Base-by-base conservation (phyloP, 495 filamentous ascomycete genomes). In the Penicillium turbatum region DNA sequence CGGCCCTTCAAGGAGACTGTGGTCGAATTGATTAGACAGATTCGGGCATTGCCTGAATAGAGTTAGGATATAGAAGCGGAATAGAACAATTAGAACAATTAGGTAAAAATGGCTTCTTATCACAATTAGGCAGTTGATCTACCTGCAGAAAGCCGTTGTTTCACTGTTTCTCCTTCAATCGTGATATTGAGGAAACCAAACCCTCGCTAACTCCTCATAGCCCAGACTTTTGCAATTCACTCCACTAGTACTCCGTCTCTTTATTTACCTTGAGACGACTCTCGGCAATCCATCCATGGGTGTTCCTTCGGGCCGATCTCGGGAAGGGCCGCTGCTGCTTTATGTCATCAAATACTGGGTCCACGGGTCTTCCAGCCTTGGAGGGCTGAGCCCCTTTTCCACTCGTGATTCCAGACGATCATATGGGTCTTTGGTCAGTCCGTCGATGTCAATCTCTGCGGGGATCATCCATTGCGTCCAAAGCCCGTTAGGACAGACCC, bases 41-140 rank as follows among this genome's bases (percentile, higher is more conserved):
- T 92, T 42, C 78, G 88, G 40, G 82, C 88, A 19, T 77, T 90
- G 11, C 74, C 89, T 15, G 88, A 84, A 7, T 90, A 86, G 86
- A 77, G 74, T 46, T n/a, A 15, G 11, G 15, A 72, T 90, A 10
- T 39, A 39, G 16, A n/a, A n/a, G n/a, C n/a, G n/a, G n/a, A n/a
- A n/a, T n/a, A n/a, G n/a, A n/a, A n/a, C n/a, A n/a, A n/a, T n/a
- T n/a, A n/a, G n/a, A n/a, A n/a, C n/a, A n/a, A n/a, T n/a, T n/a
- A n/a, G n/a, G n/a, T n/a, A n/a, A n/a, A n/a, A n/a, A n/a, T n/a
- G n/a, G n/a, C n/a, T n/a, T n/a, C n/a, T n/a, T n/a, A n/a, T n/a
- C n/a, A n/a, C n/a, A n/a, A n/a, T n/a, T n/a, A n/a, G n/a, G n/a
- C n/a, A n/a, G n/a, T n/a, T n/a, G n/a, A n/a, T n/a, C n/a, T n/a